Base-by-base conservation (phyloP, 1,284 basidiomycete genomes). In the Sporisorium graminicola region DNA sequence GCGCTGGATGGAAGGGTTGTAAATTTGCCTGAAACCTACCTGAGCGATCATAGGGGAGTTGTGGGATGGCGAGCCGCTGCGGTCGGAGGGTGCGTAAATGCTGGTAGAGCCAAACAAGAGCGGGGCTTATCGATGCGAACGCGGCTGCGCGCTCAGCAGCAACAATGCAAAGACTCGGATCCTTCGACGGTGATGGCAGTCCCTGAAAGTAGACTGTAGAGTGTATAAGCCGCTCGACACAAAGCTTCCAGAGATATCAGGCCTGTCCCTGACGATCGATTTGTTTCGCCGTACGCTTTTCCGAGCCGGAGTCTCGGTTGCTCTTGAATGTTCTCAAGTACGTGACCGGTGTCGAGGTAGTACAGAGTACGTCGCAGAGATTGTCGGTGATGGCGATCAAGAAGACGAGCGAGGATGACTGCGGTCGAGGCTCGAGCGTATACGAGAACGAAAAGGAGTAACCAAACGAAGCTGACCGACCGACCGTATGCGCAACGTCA, bases 11-110 rank as follows among this genome's bases (percentile, higher is more conserved):
- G 14, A 31, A 33, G 18, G 18, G 42, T 29, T 29, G 10, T 20
- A 26, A 13, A 8, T 26, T 16, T 22, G 31, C 9, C 18, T 44
- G 50, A 20, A 33, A 55, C 63, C 46, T 53, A 58, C 56, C 57
- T 70, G 70, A 13, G 70, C 70, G 35, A 72, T 51, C 70, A 72
- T 72, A 53, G 49, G 57, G 56, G 31, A 47, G 42, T 31, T 50
- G 18, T 49, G 16, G 35, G 10, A 40, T 43, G 51, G 42, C 10
- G n/a, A 44, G 20, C 33, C 3, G 50, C 22, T 26, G 22, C 14
- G 18, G 27, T 42, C 27, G 12, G 27, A 50, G 27, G 57, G 49
- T 57, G 29, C 52, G 33, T 37, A 37, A 37, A 52, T 50, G 49
- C 49, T 53, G 52, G 35, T 26, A 18, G 24, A 5, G 52, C 22